A percentile compares a stretch with the other conserved stretches of the same genome.
Evolutionary conservation across 225 moss, liverwort and hornwort genomes (phyloP).

Genomic region (Antitrichia curtipendula): DNA sequence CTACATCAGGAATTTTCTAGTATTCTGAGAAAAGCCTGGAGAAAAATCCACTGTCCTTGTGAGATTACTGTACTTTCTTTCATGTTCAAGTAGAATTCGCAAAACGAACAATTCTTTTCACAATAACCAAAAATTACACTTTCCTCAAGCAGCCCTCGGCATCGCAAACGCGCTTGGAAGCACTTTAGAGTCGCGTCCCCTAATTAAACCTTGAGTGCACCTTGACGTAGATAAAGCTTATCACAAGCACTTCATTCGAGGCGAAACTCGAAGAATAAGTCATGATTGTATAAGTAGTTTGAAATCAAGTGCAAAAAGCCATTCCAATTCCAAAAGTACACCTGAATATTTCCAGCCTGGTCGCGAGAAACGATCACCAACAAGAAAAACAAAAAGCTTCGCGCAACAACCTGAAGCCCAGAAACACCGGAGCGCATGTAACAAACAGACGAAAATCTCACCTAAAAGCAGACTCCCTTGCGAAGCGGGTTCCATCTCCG

Average conservation of each 20-base stretch:
- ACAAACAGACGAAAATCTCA: background rate
- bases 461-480: slow-evolving; percentile 73
- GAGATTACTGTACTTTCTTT: background rate
- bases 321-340: background rate
- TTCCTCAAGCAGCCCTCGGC: background rate
- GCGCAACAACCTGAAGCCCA: background rate
- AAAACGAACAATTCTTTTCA: background rate
- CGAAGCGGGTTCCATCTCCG: slow-evolving; percentile 81
- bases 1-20: background rate
- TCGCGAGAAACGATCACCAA: background rate
- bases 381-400: background rate
- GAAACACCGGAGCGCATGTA: background rate
- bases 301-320: background rate
- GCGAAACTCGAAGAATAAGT: background rate
- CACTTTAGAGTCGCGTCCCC: background rate
- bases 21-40: background rate
- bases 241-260: background rate
- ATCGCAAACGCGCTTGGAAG: background rate
- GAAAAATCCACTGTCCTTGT: background rate
- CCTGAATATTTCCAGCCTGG: background rate
- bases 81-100: background rate
- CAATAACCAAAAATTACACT: background rate
- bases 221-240: background rate
- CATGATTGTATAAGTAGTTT: background rate
- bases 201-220: background rate